Evolutionary conservation across 192 early-diverging fungal genomes (phyloP).

Genomic region (Piromyces finnis): DNA sequence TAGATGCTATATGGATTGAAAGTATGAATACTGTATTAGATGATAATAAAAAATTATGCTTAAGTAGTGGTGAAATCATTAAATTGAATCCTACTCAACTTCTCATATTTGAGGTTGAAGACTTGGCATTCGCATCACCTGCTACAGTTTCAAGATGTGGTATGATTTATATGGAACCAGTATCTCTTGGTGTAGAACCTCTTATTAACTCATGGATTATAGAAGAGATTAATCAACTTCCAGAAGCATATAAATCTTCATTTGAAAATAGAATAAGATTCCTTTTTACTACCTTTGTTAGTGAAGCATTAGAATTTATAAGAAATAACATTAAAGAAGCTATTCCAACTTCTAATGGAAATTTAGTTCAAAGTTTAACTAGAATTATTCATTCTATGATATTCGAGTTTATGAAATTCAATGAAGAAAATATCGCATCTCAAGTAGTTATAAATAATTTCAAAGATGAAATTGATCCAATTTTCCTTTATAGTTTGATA

Average conservation of each 20-base stretch:
- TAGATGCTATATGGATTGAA: conserved; percentile 44
- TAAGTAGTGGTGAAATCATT: conserved; percentile 43
- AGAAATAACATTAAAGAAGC: conserved; percentile 14
- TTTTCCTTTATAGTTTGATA: conserved; percentile 35
- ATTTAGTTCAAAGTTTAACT: conserved; percentile 24
- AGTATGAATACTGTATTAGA: conserved; percentile 46
- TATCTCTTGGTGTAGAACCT: conserved; percentile 22
- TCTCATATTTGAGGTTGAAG: conserved; percentile 43
- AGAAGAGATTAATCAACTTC: conserved; percentile 4
- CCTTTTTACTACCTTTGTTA: not conserved
- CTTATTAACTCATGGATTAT: conserved; percentile 22
- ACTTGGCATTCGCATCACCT: conserved; percentile 39
- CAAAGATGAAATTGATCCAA: conserved; percentile 15
- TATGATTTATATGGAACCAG: conserved; percentile 46
- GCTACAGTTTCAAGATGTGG: conserved; percentile 40
- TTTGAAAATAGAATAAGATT: conserved; percentile 16
- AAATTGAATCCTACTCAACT: conserved; percentile 41
- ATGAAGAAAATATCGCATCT: conserved; percentile 16
- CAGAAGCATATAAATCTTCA: conserved; percentile 31
- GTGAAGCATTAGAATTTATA: not conserved
- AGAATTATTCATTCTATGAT: conserved; percentile 25
- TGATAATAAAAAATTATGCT: conserved; percentile 39
- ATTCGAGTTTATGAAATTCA: conserved; percentile 3
- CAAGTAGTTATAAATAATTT: conserved; percentile 10
- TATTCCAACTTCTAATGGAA: conserved; percentile 25